Conservation (phyloP, 495 filamentous ascomycete species). For the Paragyromitra xinjiangensis region DNA sequence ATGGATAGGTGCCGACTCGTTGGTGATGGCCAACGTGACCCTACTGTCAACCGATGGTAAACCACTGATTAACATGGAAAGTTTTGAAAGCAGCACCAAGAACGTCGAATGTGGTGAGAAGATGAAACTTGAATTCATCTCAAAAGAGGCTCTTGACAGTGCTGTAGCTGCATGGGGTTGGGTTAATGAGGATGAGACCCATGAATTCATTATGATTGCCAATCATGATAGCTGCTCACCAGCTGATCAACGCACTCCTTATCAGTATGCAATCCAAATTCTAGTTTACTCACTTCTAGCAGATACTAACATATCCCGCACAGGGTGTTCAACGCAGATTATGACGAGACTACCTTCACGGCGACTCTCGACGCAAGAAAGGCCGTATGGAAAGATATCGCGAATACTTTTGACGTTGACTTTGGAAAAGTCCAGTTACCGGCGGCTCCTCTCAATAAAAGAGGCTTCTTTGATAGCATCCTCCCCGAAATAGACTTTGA, state of each 20-base stretch:
- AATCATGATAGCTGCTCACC: conserved; percentile 23
- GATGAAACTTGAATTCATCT: conserved; percentile 25
- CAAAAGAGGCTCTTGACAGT: conserved; percentile 19
- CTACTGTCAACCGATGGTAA: conserved; percentile 14
- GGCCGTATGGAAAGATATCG: conserved; percentile 23
- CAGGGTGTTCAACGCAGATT: conserved; percentile 25
- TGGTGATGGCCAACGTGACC: conserved; percentile 35
- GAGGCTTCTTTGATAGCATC: conserved; percentile 13
- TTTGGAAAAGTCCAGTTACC: conserved; percentile 24
- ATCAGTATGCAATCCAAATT: conserved; percentile 3
- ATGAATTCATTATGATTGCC: conserved; percentile 38
- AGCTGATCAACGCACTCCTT: conserved; percentile 23
- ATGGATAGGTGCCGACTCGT: conserved; percentile 6
- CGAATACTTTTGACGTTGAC: conserved; percentile 28
- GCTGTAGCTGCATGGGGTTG: conserved; percentile 28
- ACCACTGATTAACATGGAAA: conserved; percentile 34
- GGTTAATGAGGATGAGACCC: conserved; percentile 30
- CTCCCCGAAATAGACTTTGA: background rate
- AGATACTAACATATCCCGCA: background rate
- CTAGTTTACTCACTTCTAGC: background rate
- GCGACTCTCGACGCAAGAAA: conserved; percentile 22
- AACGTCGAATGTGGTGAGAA: conserved; percentile 14
- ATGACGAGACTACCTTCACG: conserved; percentile 27
- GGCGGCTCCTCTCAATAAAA: background rate
- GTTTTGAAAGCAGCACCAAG: conserved; percentile 25